A percentile compares a stretch with the other conserved stretches of the same genome.
These are phyloP conservation scores for Pseudogymnoascus sp. DNA, from an alignment of 2,329 filamentous ascomycete genomes.

Conservation along the genomic window DNA sequence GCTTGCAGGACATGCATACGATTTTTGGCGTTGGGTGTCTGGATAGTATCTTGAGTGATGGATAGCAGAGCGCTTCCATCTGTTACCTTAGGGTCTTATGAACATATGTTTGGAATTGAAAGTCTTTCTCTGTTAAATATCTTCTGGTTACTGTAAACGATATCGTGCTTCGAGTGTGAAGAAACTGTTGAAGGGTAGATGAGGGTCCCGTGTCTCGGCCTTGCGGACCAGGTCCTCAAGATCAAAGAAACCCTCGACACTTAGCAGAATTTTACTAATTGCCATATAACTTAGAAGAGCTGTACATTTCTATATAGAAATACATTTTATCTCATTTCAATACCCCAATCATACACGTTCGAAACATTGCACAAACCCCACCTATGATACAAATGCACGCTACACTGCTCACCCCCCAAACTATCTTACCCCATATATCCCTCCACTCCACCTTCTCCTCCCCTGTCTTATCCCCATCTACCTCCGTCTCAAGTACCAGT, in stretches of 20 bases:
- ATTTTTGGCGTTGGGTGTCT: conserved; percentile 11
- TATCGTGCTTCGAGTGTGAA: neutral
- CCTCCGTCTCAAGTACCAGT: conserved; percentile 70
- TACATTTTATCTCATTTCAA: conserved; percentile 10
- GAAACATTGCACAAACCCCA: conserved; percentile 10
- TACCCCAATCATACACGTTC: conserved; percentile 11
- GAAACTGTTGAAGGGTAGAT: neutral
- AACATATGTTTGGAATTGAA: conserved; percentile 11
- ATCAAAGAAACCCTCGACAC: neutral
- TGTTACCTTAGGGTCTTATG: conserved; percentile 5
- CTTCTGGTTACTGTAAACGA: neutral
- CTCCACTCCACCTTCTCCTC: neutral
- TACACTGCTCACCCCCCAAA: neutral
- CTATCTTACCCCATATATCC: conserved; percentile 8
- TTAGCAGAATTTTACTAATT: neutral
- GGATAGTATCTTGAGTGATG: conserved; percentile 6
- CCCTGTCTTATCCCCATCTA: conserved; percentile 21
- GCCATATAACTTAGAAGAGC: neutral
- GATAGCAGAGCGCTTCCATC: conserved; percentile 7
- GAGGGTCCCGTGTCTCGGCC: neutral
- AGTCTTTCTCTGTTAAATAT: neutral
- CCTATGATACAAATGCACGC: conserved; percentile 12
- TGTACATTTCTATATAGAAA: conserved; percentile 10
- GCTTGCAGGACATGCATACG: conserved; percentile 2
- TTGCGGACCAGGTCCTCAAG: neutral